Evolutionary conservation across 2,329 filamentous ascomycete genomes (phyloP), one percentile per base, ranked within the genome.

Genomic region (Pochonia chlamydosporia): DNA sequence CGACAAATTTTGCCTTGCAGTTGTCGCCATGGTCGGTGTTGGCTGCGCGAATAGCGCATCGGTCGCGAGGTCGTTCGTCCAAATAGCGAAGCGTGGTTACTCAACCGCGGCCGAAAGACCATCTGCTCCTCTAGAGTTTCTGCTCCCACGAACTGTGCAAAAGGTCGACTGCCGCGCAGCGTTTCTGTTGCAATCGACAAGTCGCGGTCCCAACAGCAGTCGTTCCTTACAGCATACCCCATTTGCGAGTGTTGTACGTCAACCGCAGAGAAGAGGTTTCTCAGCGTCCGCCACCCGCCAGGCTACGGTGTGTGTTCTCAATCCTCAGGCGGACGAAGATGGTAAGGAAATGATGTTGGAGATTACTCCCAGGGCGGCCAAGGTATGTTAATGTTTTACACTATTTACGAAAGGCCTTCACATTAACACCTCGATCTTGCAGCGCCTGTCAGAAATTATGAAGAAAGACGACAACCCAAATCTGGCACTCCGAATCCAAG

Each of bases 401-500:
- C 14, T 24, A 4, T 26, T n/a, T 9, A n/a, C n/a, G 9, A 28
- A 31, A 10, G 13, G 43, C 25, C 10, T 3, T 25, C 26, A 9
- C 4, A 5, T 5, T 18, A 37, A 33, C n/a, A 33, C 13, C 37
- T 43, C 21, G 40, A 10, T 20, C 20, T 26, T 23, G 20, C 56
- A 82, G 79, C 87, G 90, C 30, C 81, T 96, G 26, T 76, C 80
- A 49, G 78, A 89, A 54, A 95, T 93, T 53, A 90, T 89, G 76
- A 61, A 69, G 31, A 80, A 82, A 56, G 83, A 87, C 58, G 60
- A 64, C 16, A 95, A 95, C 63, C 88, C 89, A 2, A 75, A 87
- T 59, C 80, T 95, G 26, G 88, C 90, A 21, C 78, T 99, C n/a
- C 87, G 92, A 44, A 87, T 99, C 55, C 85, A 87, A 51, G 91